Evolutionary conservation across 768 basidiomycete genomes (phyloP).

Genomic region (Phaffia australis): DNA sequence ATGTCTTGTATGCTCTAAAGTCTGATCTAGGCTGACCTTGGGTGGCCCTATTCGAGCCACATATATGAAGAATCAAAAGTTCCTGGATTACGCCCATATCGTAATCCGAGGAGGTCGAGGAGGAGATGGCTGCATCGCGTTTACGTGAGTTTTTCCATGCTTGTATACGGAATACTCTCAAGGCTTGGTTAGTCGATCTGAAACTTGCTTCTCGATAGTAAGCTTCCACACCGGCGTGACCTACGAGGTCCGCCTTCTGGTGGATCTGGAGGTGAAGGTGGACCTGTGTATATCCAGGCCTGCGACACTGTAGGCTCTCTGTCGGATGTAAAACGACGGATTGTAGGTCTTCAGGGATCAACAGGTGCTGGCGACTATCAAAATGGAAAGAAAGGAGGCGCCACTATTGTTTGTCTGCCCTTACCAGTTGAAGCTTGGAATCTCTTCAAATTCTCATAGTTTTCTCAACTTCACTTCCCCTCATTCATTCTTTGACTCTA

Average conservation of each 20-base stretch:
- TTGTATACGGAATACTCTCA: neutral
- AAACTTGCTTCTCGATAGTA: neutral
- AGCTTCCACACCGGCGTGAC: constrained; percentile 17
- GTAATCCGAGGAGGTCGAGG: constrained; percentile 16
- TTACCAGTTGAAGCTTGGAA: neutral
- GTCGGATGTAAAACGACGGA: neutral
- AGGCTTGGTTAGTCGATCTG: neutral
- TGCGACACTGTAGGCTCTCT: constrained; percentile 5
- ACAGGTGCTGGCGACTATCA: constrained; percentile 15
- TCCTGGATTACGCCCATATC: constrained; percentile 21
- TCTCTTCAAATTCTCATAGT: neutral
- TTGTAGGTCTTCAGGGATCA: constrained; percentile 3
- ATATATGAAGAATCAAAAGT: constrained; percentile 1
- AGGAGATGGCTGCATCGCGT: constrained; percentile 19
- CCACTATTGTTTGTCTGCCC: constrained; percentile 5
- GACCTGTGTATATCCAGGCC: constrained; percentile 23
- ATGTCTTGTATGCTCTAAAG: neutral
- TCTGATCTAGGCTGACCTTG: neutral
- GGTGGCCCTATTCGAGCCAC: neutral
- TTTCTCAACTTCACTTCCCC: neutral
- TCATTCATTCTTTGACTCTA: neutral
- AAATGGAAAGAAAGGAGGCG: constrained; percentile 16
- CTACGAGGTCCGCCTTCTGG: constrained; percentile 14
- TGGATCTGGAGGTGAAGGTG: constrained; percentile 17
- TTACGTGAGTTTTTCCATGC: constrained; percentile 2